phyloP scores from a whole-genome alignment of 2,329 filamentous ascomycete genomes.

The Calonectria hawksworthii region DNA sequence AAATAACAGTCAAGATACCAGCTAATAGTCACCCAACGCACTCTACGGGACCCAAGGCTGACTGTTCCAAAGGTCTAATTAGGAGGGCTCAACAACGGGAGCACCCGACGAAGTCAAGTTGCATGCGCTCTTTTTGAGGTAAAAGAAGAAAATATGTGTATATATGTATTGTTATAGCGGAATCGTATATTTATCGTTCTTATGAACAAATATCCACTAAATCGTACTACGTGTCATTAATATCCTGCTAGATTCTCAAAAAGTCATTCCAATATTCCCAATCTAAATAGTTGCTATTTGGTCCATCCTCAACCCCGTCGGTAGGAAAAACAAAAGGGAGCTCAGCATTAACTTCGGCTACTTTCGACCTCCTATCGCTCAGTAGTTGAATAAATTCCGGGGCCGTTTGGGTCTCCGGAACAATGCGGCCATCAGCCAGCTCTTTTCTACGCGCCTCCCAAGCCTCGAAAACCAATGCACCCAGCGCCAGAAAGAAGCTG shows the following conservation, averaged over 20 bases:
- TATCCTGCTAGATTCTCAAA: conserved; percentile 24
- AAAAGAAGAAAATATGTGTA: no score
- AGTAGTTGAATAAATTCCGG: conserved; percentile 33
- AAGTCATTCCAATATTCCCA: conserved; percentile 42
- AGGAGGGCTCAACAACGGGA: no score
- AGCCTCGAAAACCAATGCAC: conserved; percentile 36
- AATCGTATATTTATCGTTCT: neutral
- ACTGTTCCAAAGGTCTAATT: no score
- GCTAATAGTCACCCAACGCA: no score
- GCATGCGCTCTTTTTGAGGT: no score
- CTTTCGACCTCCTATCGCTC: conserved; percentile 5
- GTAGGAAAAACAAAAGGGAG: neutral
- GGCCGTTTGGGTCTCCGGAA: neutral
- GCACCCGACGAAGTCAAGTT: no score
- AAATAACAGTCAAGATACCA: no score
- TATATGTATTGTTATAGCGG: no score
- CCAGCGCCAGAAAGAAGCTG: conserved; percentile 25
- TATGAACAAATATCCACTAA: neutral
- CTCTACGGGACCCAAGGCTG: no score
- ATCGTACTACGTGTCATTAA: neutral
- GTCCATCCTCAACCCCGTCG: neutral
- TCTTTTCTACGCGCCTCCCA: conserved; percentile 37
- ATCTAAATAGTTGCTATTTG: conserved; percentile 26
- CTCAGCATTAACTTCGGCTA: neutral
- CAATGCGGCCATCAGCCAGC: neutral